Evolutionary conservation across 1,139 yeast species (phyloP).

Genomic region (Zhuliangozyma blackwelliae): DNA sequence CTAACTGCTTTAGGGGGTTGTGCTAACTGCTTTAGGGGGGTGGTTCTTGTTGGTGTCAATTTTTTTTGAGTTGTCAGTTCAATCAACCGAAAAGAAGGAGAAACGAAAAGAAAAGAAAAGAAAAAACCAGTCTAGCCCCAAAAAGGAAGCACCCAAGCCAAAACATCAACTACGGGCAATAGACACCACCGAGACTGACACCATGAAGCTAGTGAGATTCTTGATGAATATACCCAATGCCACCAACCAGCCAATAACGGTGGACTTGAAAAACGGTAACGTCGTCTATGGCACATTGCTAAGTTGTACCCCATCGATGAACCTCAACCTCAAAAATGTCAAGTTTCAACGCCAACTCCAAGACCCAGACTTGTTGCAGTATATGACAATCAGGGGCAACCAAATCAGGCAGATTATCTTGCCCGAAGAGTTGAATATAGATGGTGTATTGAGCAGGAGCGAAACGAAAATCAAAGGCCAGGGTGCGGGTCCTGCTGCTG

Average conservation of each 20-base stretch:
- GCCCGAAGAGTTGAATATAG: slow-evolving; percentile 87
- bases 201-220: slow-evolving; percentile 55
- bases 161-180: not conserved
- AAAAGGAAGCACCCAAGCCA: not conserved
- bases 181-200: not conserved
- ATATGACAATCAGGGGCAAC: slow-evolving; percentile 84
- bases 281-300: slow-evolving; percentile 49
- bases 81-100: slow-evolving; percentile 1
- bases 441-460: slow-evolving; percentile 55
- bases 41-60: too few species aligned
- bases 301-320: slow-evolving; percentile 90
- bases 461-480: slow-evolving; percentile 33
- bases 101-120: not conserved
- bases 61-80: too few species aligned
- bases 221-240: slow-evolving; percentile 69
- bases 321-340: slow-evolving; percentile 77
- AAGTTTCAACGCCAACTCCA: slow-evolving; percentile 70
- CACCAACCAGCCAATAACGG: slow-evolving; percentile 82
- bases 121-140: not conserved
- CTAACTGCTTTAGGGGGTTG: too few species aligned
- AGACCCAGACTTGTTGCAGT: slow-evolving; percentile 71
- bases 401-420: slow-evolving; percentile 80
- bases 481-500: slow-evolving; percentile 44
- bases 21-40: too few species aligned
- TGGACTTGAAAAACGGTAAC: slow-evolving; percentile 84